Evolutionary conservation across 306 rosid genomes (phyloP).

Genomic region (Gynostemma pentaphyllum): DNA sequence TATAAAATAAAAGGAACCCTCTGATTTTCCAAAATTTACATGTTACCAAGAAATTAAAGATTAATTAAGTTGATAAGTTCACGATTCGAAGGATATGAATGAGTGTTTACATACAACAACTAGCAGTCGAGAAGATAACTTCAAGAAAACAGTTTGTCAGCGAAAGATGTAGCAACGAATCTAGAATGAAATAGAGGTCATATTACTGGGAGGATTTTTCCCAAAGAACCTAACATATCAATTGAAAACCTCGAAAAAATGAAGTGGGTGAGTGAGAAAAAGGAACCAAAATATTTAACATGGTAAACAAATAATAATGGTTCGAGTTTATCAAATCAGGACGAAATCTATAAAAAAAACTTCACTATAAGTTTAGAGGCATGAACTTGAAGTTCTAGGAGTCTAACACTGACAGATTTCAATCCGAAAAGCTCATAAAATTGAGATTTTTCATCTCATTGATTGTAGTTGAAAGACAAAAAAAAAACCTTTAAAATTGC

Average conservation of each 20-base stretch:
- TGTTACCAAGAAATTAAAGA: not conserved
- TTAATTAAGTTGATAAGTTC: not conserved
- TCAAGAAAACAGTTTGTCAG: not conserved
- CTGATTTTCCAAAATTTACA: not conserved
- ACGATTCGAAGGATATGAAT: not conserved
- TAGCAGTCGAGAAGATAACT: not conserved
- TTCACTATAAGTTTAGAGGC: not conserved
- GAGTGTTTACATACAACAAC: not conserved
- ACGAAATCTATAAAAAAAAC: not conserved
- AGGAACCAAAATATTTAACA: not conserved
- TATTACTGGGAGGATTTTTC: not conserved
- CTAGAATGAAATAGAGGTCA: not conserved
- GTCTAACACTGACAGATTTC: not conserved
- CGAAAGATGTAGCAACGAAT: not conserved
- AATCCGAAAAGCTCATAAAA: not conserved
- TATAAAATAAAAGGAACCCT: no score
- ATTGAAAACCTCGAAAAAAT: not conserved
- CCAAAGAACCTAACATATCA: not conserved
- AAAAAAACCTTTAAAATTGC: not conserved
- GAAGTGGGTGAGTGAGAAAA: not conserved
- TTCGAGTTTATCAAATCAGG: not conserved
- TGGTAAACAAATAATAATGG: not conserved
- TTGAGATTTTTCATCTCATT: not conserved
- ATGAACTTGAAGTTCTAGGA: not conserved
- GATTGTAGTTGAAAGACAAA: not conserved